Base-by-base conservation (phyloP, 2,329 filamentous ascomycete species). In the Phaeosphaeria sp. region DNA sequence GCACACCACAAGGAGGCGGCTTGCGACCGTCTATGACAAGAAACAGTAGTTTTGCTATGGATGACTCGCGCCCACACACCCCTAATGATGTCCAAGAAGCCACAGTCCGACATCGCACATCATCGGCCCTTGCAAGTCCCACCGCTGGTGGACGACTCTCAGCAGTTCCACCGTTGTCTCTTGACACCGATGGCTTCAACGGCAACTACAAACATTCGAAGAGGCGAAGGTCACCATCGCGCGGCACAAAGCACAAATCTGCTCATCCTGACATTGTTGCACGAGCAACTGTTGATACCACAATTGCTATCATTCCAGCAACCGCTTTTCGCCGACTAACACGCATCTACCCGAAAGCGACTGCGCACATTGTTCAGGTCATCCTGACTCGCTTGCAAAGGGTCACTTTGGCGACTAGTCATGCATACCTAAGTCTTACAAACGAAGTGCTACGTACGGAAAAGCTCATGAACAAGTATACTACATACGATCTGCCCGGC, bases 241-340 rank as follows among this genome's bases (percentile, higher is more conserved):
- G 71, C 15, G 62, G 75, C 40, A 78, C 69, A 64, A 81, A 75
- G 59, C 66, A 87, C 11, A 90, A 89, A 63, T 98, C 95, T 15
- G 93, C 92, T 0, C 95, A 99, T 77, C 95, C 95, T 11, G 95
- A 99, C 72, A 95, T 99, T 61, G 92, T 99, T 63, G 95, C 94
- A n/a, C 87, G 95, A 64, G 95, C 95, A 6, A 96, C 93, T 17
- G 91, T 96, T 22, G 96, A 99, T 74, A 99, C 95, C 0, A 99
- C 96, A 0, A 97, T 99, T 77, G 95, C 95, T 6, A 96, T 99
- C 63, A 99, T 99, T 56, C 96, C 96, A 1, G 95, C 95, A 0
- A 97, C 93, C 73, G 96, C 95, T 3, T 99, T 99, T 69, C 88
- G 93, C 52, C 89, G 96, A 8, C 82, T 99, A 51, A 99, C 96